Percentiles rank a stretch among this genome's conserved stretches.
phyloP scores from a whole-genome alignment of 495 filamentous ascomycete species.

The Aspergillus nidulans region DNA sequence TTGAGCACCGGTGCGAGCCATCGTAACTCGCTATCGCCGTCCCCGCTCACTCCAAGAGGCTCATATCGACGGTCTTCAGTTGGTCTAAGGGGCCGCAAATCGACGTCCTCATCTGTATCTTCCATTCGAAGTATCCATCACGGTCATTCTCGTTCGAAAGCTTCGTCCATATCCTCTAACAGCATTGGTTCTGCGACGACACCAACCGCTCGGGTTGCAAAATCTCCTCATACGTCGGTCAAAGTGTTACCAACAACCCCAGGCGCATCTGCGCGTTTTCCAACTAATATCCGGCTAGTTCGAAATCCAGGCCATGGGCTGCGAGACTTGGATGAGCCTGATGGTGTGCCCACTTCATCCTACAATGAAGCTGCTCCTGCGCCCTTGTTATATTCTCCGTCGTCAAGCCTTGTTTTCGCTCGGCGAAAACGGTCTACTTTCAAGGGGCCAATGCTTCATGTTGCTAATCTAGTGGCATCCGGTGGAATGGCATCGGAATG shows the following conservation, averaged over 20 bases:
- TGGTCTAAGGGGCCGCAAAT: conserved; percentile 85
- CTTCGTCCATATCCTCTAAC: conserved; percentile 86
- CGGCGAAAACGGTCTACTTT: conserved; percentile 85
- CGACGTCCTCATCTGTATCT: conserved; percentile 91
- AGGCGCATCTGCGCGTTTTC: conserved; percentile 66
- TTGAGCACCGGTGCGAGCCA: conserved; percentile 53
- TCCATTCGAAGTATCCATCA: conserved; percentile 91
- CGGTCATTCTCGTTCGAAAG: conserved; percentile 81
- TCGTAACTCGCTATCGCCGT: conserved; percentile 83
- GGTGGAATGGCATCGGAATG: conserved; percentile 33
- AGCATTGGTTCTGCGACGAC: conserved; percentile 62
- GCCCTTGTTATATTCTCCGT: conserved; percentile 45
- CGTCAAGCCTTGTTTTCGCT: conserved; percentile 74
- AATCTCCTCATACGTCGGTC: conserved; percentile 81
- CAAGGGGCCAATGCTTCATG: conserved; percentile 74
- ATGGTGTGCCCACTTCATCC: conserved; percentile 27
- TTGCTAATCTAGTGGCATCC: conserved; percentile 42
- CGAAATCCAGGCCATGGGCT: conserved; percentile 46
- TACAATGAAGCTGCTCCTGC: conserved; percentile 39
- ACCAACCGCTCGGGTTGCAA: conserved; percentile 60
- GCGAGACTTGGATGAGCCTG: conserved; percentile 25
- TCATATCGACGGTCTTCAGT: conserved; percentile 71
- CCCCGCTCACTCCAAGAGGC: conserved; percentile 80
- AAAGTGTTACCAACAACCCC: conserved; percentile 94
- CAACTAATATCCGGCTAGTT: conserved; percentile 81